Evolutionary conservation across 441 rosid genomes (phyloP).

Genomic region (Adansonia gregorii): DNA sequence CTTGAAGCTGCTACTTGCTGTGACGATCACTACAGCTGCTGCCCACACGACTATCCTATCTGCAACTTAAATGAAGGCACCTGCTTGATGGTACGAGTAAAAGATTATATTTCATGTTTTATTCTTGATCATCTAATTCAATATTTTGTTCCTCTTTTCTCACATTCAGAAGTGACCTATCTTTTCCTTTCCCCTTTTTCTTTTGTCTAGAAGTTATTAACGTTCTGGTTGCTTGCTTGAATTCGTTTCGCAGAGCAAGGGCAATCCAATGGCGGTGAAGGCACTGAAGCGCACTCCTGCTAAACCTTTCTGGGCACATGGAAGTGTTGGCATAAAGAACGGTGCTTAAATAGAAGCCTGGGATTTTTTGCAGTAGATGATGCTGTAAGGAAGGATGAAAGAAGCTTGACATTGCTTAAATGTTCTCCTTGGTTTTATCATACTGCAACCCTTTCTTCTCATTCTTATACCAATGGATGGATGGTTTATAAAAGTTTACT

Average conservation of each 20-base stretch:
- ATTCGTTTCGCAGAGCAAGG: constrained; percentile 66
- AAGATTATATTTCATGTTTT: background rate
- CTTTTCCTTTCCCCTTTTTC: background rate
- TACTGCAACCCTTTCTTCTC: constrained; percentile 18
- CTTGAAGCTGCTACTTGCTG: constrained; percentile 90
- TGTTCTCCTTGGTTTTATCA: constrained; percentile 30
- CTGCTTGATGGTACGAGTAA: constrained; percentile 62
- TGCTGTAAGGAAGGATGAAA: constrained; percentile 21
- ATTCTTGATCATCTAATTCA: background rate
- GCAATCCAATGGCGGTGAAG: constrained; percentile 70
- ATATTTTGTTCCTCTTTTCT: background rate
- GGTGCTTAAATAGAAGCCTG: constrained; percentile 40
- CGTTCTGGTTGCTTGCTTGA: constrained; percentile 20
- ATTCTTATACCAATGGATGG: constrained; percentile 13
- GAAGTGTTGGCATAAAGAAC: constrained; percentile 43
- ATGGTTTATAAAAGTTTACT: constrained; percentile 24
- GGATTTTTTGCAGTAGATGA: constrained; percentile 30
- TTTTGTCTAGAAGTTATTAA: background rate
- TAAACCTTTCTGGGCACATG: constrained; percentile 59
- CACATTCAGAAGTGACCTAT: background rate
- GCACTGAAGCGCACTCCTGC: constrained; percentile 77
- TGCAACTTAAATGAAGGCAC: constrained; percentile 64
- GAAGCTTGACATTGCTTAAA: constrained; percentile 15
- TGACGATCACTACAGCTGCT: constrained; percentile 78
- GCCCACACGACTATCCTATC: constrained; percentile 85